Conservation (phyloP, 805 yeast genomes). For the Wickerhamomyces rabaulensis region DNA sequence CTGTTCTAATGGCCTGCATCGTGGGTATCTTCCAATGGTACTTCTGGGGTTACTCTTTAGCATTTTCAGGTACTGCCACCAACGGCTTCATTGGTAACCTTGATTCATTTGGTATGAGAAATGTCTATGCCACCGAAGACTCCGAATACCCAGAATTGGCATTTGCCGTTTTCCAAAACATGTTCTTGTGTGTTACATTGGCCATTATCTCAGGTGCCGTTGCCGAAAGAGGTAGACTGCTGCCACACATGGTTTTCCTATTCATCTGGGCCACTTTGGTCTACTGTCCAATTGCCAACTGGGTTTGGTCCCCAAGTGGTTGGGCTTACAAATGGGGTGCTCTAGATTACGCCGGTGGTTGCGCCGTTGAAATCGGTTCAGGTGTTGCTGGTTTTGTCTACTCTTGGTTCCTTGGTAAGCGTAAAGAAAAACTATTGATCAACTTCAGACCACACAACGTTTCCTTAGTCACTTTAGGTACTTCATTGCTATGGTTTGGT, state of each 20-base stretch:
- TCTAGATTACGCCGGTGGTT: constrained; percentile 96
- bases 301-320: constrained; percentile 93
- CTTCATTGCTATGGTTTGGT: constrained; percentile 84
- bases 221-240: constrained; percentile 87
- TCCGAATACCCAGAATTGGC: constrained; percentile 73
- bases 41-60: constrained; percentile 96
- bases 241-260: constrained; percentile 77
- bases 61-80: constrained; percentile 74
- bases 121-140: constrained; percentile 47
- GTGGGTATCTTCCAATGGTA: constrained; percentile 89
- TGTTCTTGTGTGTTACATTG: constrained; percentile 87
- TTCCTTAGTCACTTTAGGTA: constrained; percentile 84
- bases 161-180: constrained; percentile 82
- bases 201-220: constrained; percentile 90
- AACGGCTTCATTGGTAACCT: constrained; percentile 87
- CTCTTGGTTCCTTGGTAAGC: constrained; percentile 73
- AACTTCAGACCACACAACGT: constrained; percentile 95
- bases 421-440: constrained; percentile 69
- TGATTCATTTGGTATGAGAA: constrained; percentile 74
- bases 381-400: constrained; percentile 90
- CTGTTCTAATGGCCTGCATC: constrained; percentile 64
- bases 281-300: constrained; percentile 90
- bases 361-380: constrained; percentile 89
- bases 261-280: constrained; percentile 90
- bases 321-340: constrained; percentile 95